These are phyloP conservation scores for Parasarocladium wereldwijsianum DNA, from an alignment of 2,329 filamentous ascomycete species.

Conservation along the genomic window DNA sequence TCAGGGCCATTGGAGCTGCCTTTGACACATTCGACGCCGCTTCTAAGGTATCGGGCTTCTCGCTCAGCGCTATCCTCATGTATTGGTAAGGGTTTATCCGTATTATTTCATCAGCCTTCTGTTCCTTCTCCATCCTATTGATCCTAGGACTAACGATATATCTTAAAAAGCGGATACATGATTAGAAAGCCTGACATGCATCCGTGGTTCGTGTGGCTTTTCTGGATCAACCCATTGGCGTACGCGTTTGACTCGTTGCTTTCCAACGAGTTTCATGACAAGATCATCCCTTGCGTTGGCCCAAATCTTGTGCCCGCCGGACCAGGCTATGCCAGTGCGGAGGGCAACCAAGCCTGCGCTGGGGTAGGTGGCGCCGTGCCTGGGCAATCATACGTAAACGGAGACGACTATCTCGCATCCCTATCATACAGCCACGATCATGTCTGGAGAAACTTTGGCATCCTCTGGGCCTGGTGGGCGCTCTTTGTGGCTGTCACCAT, in stretches of 20 bases:
- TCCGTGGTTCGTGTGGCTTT: slow-evolving; percentile 48
- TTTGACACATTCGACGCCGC: slow-evolving; percentile 43
- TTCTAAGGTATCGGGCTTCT: slow-evolving; percentile 38
- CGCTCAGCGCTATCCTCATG: slow-evolving; percentile 36
- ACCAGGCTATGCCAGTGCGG: slow-evolving; percentile 28
- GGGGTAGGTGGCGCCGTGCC: slow-evolving; percentile 39
- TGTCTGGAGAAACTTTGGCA: slow-evolving; percentile 46
- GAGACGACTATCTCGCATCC: slow-evolving; percentile 41
- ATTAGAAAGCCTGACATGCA: slow-evolving; percentile 48
- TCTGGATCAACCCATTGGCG: slow-evolving; percentile 51
- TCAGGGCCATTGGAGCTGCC: slow-evolving; percentile 38
- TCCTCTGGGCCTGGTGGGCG: slow-evolving; percentile 48
- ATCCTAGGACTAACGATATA: too few relatives aligned
- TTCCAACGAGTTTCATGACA: slow-evolving; percentile 53
- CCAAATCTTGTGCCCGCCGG: slow-evolving; percentile 36
- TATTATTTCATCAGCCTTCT: too few relatives aligned
- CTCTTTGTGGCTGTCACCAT: slow-evolving; percentile 45
- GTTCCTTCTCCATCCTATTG: too few relatives aligned
- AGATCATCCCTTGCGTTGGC: slow-evolving; percentile 35
- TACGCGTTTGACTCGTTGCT: slow-evolving; percentile 57
- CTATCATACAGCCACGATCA: slow-evolving; percentile 37
- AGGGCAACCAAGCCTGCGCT: slow-evolving; percentile 34
- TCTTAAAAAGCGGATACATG: slow-evolving; percentile 49
- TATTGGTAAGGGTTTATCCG: too few relatives aligned
- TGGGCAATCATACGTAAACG: slow-evolving; percentile 33